Base-by-base conservation (phyloP, 2,329 filamentous ascomycete species). In the Monosporascus sp. region DNA sequence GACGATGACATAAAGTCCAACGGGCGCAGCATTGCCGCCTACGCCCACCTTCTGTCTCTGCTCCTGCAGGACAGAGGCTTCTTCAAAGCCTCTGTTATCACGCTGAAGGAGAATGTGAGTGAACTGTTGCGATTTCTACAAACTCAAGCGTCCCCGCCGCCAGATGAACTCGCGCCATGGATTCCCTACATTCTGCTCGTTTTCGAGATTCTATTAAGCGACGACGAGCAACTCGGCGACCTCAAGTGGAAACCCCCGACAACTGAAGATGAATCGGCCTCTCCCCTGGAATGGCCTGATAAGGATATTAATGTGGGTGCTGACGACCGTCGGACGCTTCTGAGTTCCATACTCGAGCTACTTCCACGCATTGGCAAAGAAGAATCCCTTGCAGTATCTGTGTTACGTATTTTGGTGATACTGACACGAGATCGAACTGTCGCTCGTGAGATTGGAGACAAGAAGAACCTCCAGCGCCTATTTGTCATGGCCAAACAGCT, bases 401-500 rank as follows among this genome's bases (percentile, higher is more conserved):
- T 95, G 14, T 80, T 89, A 48, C 85, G 94, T 41, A 84, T 96
- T 14, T 74, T 99, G 36, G 89, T 96, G 31, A 91, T 97, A 56
- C 76, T 99, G 31, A 97, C 94, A 1, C 84, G 95, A 22, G 82
- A 84, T 55, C 86, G 90, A 49, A 77, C 82, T 15, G 78, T 95
- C 56, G 92, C 94, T 2, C 81, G 84, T 58, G 77, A 81, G 45
- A 79, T 97, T 47, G 89, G 90, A 5, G 88, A 96, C 67, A 96
- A 91, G 74, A 88, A 86, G 66, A 95, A 96, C 62, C 78, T 99
- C 48, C 89, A 94, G 65, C 83, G 90, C 27, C 77, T 99, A 22
- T 97, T 99, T 70, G 82, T 97, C 50, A 96, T 97, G 89, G 85
- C 93, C 53, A 96, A 95, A 69, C 93, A 97, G 68, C 82, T 97